Base-by-base conservation (phyloP, 164 flowering plant genomes). In the Hamamelis virginiana region DNA sequence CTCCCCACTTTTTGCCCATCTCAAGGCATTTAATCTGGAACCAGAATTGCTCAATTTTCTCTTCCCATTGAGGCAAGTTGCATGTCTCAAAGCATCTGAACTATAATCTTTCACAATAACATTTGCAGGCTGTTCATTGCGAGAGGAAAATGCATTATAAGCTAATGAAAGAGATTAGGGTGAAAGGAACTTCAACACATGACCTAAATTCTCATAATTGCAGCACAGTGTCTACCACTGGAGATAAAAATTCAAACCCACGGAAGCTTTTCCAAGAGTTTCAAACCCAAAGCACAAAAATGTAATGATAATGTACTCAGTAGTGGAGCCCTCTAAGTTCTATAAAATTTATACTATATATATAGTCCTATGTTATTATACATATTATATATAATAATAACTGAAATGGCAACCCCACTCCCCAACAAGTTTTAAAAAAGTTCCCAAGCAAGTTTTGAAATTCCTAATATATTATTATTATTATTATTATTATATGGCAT, bases 111-210 rank as follows among this genome's bases (percentile, higher is more conserved):
- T 33, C 14, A 68, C 38, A 43, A 58, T 10, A 69, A 57, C 28
- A 64, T 62, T 66, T 62, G 52, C 64, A 71, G 72, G 72, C 75
- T 77, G 72, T 62, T 67, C 19, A 27, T 57, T 57, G 60, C 22
- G 25, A 18, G 19, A 62, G 61, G 25, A 18, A 52, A 62, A 69
- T 9, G 28, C 19, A 52, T 43, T 15, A 25, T 48, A 13, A 22
- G 60, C 15, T 23, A 57, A 25, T 16, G 19, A 51, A 51, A 51
- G 22, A 18, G 55, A 51, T 0, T 3, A 19, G 18, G 55, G n/a
- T 18, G 6, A 51, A 9, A 16, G 5, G 1, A 9, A 18, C 55
- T 51, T 51, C 21, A 51, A 51, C 19, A 18, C 3, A 51, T 51
- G 16, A n/a, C 5, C 21, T 51, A n/a, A 51, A 51, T 51, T 51